Base-by-base conservation (phyloP, 2,329 filamentous ascomycete genomes). In the Aureobasidium sp. region DNA sequence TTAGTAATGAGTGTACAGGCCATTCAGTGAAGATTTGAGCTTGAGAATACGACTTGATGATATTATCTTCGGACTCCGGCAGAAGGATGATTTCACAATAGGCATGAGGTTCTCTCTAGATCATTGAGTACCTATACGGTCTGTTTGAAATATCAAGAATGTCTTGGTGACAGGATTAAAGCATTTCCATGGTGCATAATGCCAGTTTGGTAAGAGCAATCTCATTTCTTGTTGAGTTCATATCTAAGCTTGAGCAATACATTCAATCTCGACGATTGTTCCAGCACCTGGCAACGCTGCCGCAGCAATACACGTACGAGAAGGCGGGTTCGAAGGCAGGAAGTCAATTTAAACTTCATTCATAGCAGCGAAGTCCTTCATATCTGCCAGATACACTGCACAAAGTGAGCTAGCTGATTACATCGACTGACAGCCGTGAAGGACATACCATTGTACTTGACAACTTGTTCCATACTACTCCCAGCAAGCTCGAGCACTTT, bases 161-260 rank as follows among this genome's bases (percentile, higher is more conserved):
- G n/a, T n/a, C n/a, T n/a, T n/a, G n/a, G n/a, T n/a, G n/a, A n/a
- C n/a, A n/a, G n/a, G n/a, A n/a, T n/a, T n/a, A n/a, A n/a, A n/a
- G n/a, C n/a, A n/a, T n/a, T n/a, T n/a, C n/a, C n/a, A n/a, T n/a
- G n/a, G n/a, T n/a, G n/a, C n/a, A n/a, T n/a, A n/a, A n/a, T n/a
- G n/a, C n/a, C 8, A 32, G 7, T 32, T 32, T 7, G 29, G 29
- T 32, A n/a, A 32, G 29, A 7, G 7, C 37, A 10, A 40, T 10
- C 16, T 40, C 8, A 16, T 10, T 10, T 21, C 12, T 40, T 21
- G 16, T 16, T 21, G 37, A 45, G 10, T 32, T 35, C n/a, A 3
- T 35, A 21, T 35, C 17, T 48, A 48, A 4, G 42, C 42, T 35
- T 48, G 42, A 24, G 42, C 42, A 16, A 48, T 48, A 48, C 42